Evolutionary conservation across 371 early-diverging fungal species (phyloP), one percentile per base, ranked within the genome.

Genomic region (Syncephalastrum monosporum): DNA sequence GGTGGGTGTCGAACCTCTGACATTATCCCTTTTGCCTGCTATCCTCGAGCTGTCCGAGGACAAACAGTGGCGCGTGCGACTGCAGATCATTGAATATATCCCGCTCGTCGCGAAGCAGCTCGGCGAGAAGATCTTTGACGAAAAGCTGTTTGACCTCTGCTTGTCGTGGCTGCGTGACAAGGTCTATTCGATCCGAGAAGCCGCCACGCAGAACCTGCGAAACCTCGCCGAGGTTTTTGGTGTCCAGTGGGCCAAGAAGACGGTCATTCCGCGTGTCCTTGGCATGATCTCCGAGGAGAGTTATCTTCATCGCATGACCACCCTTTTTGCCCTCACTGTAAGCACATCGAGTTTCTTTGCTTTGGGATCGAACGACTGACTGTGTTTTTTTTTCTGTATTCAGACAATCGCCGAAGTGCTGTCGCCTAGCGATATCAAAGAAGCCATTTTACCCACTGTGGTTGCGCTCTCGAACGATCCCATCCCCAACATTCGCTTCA

Each of bases 401-500:
- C 69, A 92, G 92, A 89, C 91, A 10, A 87, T 97, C 75, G 88
- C 96, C n/a, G 87, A 90, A 33, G 92, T 91, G 38, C 85, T 93
- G 48, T 88, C 91, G 29, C 84, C 92, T 46, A 89, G 91, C 61
- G 89, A 95, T 42, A 86, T 98, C 48, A 89, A 88, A 60, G 95
- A 94, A 46, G 79, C 83, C 60, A 89, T 97, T 58, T 64, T 99
- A 61, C 98, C 99, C 10, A 89, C 94, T 15, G 85, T 97, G 50
- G 84, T 84, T 60, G 83, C 74, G 52, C 82, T 98, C 60, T 88
- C 89, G 29, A 81, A 82, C 43, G 99, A 99, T 67, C 95, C 96
- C 17, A 96, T 99, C 60, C 98, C 99, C 64, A 99, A 99, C 72
- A 97, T 99, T 68, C 94, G 99, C 46, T 99, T 99, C 84, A 99